Conservation (phyloP, 1,284 basidiomycete species). For the Sporisorium scitamineum region DNA sequence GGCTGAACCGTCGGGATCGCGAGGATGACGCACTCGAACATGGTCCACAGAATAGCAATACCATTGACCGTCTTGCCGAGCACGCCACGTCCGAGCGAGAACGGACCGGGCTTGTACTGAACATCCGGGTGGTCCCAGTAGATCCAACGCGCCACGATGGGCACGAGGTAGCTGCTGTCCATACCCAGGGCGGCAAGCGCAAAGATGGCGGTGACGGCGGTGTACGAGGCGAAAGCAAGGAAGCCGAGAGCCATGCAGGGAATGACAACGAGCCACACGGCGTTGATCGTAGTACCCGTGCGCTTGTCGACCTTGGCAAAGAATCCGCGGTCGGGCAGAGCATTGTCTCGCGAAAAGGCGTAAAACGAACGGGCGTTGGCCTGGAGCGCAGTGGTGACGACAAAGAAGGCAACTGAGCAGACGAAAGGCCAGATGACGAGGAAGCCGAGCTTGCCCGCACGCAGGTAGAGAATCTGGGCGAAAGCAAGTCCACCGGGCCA, state of each 20-base stretch:
- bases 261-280: slow-evolving; percentile 82
- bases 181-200: slow-evolving; percentile 79
- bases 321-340: slow-evolving; percentile 82
- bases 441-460: slow-evolving; percentile 73
- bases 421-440: slow-evolving; percentile 73
- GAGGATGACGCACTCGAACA: slow-evolving; percentile 67
- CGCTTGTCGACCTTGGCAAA: slow-evolving; percentile 78
- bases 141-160: slow-evolving; percentile 74
- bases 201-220: slow-evolving; percentile 66
- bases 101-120: slow-evolving; percentile 85
- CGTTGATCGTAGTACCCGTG: slow-evolving; percentile 80
- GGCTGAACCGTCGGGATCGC: slow-evolving; percentile 56
- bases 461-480: slow-evolving; percentile 62
- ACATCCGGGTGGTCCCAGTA: slow-evolving; percentile 85
- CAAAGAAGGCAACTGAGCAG: slow-evolving; percentile 68
- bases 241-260: slow-evolving; percentile 61
- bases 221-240: slow-evolving; percentile 61
- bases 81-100: slow-evolving; percentile 81
- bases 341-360: slow-evolving; percentile 87
- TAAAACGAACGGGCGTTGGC: slow-evolving; percentile 88
- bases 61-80: slow-evolving; percentile 78
- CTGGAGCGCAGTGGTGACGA: slow-evolving; percentile 76
- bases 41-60: slow-evolving; percentile 75
- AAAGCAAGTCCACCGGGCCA: slow-evolving; percentile 67
- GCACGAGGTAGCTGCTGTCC: slow-evolving; percentile 75